Evolutionary conservation across 1,284 basidiomycete genomes (phyloP).

Genomic region (Fomitiporia mediterranea): DNA sequence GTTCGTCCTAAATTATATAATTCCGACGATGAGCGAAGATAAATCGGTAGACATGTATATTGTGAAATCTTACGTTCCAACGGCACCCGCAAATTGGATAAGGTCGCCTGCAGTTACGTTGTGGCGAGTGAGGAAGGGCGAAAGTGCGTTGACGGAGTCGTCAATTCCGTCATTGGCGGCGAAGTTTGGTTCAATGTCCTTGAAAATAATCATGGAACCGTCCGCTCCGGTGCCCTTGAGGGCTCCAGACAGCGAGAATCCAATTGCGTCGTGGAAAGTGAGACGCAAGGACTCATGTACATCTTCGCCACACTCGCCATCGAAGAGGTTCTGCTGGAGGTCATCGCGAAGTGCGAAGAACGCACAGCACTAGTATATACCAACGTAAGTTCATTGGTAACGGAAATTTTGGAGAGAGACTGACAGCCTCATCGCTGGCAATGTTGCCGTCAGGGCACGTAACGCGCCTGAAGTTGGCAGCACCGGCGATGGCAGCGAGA

Average conservation of each 20-base stretch:
- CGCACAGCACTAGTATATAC: constrained; percentile 20
- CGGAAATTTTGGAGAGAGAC: neutral
- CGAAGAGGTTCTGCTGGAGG: constrained; percentile 22
- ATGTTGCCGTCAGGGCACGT: constrained; percentile 22
- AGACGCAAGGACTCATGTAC: constrained; percentile 25
- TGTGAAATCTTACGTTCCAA: constrained; percentile 20
- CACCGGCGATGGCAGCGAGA: constrained; percentile 14
- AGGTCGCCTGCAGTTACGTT: constrained; percentile 29
- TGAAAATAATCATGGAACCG: constrained; percentile 21
- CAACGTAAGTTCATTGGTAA: neutral
- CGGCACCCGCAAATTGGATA: constrained; percentile 31
- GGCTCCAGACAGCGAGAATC: constrained; percentile 22
- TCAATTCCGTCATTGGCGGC: constrained; percentile 29
- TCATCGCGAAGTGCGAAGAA: constrained; percentile 24
- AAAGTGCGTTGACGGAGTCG: constrained; percentile 26
- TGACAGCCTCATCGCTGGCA: constrained; percentile 16
- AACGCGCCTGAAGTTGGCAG: constrained; percentile 17
- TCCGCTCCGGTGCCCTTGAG: constrained; percentile 21
- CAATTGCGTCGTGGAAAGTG: constrained; percentile 28
- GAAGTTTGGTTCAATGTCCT: constrained; percentile 12
- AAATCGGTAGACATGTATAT: neutral
- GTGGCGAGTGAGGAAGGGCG: constrained; percentile 26
- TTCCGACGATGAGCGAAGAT: neutral
- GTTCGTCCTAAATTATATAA: constrained; percentile 22
- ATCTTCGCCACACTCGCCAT: constrained; percentile 22